Evolutionary conservation across 2,329 filamentous ascomycete species (phyloP).

Genomic region (Aspergillus sp.): DNA sequence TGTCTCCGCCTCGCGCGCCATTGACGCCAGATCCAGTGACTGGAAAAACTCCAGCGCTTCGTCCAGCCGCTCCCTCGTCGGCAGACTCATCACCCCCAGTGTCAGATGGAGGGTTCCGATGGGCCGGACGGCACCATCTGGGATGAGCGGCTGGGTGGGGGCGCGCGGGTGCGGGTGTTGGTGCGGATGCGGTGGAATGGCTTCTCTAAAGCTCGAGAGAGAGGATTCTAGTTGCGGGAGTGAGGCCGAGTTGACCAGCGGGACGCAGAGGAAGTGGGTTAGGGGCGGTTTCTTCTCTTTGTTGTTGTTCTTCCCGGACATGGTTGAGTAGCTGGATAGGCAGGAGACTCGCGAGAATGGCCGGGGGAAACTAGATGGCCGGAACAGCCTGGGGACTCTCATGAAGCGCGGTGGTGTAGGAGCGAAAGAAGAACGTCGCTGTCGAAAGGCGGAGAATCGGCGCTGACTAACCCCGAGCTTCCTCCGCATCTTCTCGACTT

Average conservation of each 20-base stretch:
- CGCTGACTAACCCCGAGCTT: not conserved
- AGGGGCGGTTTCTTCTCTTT: conserved; percentile 23
- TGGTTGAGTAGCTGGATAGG: not conserved
- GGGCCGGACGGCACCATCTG: conserved; percentile 60
- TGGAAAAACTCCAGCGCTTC: conserved; percentile 39
- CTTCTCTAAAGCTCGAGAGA: conserved; percentile 52
- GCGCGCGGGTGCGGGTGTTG: conserved; percentile 3
- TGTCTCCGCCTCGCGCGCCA: conserved; percentile 30
- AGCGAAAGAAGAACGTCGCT: not conserved
- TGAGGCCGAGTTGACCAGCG: conserved; percentile 55
- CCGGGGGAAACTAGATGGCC: conserved; percentile 2
- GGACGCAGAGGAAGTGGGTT: conserved; percentile 40
- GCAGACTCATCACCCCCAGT: conserved; percentile 73
- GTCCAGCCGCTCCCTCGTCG: conserved; percentile 40
- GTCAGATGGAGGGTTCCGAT: conserved; percentile 77
- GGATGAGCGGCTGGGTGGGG: conserved; percentile 38
- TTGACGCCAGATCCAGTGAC: conserved; percentile 33
- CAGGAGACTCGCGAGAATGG: conserved; percentile 1
- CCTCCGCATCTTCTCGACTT: not conserved
- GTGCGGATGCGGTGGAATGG: conserved; percentile 33
- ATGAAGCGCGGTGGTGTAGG: conserved; percentile 2
- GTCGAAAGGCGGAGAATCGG: not conserved
- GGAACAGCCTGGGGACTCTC: conserved; percentile 2
- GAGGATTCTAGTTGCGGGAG: conserved; percentile 56
- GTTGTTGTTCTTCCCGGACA: conserved; percentile 2